These are phyloP conservation scores for Eleusine coracana DNA, from an alignment of 176 grass and related monocot genomes.

Conservation along the genomic window DNA sequence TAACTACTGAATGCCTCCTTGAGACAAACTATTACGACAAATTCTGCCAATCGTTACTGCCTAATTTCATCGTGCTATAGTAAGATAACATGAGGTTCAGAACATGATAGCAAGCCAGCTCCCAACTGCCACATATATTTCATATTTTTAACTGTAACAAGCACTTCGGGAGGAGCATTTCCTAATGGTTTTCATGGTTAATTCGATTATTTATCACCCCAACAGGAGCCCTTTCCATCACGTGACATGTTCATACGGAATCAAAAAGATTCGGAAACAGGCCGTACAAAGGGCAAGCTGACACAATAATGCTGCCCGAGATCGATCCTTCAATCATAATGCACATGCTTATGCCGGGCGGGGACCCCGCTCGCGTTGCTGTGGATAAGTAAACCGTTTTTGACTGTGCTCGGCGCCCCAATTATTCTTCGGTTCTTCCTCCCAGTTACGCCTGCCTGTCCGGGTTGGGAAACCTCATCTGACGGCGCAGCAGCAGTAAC, in stretches of 20 bases:
- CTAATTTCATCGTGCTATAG: too few species aligned
- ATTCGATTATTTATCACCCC: neutral
- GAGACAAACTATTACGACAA: too few species aligned
- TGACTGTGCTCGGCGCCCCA: constrained; percentile 32
- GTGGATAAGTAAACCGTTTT: neutral
- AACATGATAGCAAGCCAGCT: too few species aligned
- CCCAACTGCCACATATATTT: too few species aligned
- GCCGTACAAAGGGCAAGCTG: constrained; percentile 27
- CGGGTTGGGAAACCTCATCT: neutral
- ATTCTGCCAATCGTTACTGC: too few species aligned
- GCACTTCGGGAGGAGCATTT: too few species aligned
- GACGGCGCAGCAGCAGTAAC: neutral
- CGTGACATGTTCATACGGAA: constrained; percentile 30
- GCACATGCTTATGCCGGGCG: neutral
- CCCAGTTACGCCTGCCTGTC: neutral
- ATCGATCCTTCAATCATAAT: constrained; percentile 16
- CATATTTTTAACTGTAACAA: too few species aligned
- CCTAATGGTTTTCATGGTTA: neutral
- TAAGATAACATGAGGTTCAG: neutral
- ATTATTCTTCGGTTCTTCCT: constrained; percentile 1
- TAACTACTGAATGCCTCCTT: too few species aligned
- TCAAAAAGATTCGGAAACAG: constrained; percentile 30
- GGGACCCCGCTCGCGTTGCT: neutral
- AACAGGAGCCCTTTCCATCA: constrained; percentile 34
- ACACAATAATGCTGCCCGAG: constrained; percentile 13